These are phyloP conservation scores for Dryas octopetala DNA, from an alignment of 306 rosid genomes.

Conservation along the genomic window DNA sequence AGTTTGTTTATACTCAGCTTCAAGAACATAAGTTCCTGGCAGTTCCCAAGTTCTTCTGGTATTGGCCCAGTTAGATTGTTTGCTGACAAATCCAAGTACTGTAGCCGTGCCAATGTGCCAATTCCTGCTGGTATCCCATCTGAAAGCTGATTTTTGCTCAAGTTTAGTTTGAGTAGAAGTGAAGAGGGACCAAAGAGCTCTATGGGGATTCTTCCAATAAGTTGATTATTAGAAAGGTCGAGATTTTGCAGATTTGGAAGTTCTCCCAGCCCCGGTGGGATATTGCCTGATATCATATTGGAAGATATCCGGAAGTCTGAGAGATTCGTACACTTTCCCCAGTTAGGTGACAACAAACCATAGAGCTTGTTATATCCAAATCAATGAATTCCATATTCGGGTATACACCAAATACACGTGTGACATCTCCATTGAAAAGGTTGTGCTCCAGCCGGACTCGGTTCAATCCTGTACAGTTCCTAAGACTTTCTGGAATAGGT, in stretches of 20 bases:
- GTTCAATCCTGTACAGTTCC: conserved; percentile 38
- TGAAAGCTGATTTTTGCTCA: conserved; percentile 44
- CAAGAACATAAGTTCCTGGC: conserved; percentile 32
- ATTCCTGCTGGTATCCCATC: conserved; percentile 45
- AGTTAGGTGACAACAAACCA: conserved; percentile 47
- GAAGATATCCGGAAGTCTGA: conserved; percentile 40
- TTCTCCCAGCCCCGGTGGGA: conserved; percentile 49
- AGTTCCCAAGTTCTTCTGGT: conserved; percentile 43
- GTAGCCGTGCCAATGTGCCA: conserved; percentile 27
- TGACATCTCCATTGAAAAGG: conserved; percentile 42
- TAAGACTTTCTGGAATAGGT: conserved; percentile 47
- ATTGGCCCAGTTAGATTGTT: conserved; percentile 46
- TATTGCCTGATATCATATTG: conserved; percentile 54
- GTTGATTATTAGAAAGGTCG: conserved; percentile 33
- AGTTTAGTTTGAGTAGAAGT: conserved; percentile 29
- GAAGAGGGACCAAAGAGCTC: conserved; percentile 39
- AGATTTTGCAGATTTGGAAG: conserved; percentile 29
- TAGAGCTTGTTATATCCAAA: conserved; percentile 36
- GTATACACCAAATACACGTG: conserved; percentile 21
- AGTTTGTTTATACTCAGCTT: conserved; percentile 49
- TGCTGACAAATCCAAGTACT: conserved; percentile 42
- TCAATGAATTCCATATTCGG: conserved; percentile 12
- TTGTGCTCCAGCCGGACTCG: conserved; percentile 52
- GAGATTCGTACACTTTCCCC: conserved; percentile 51
- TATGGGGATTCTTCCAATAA: conserved; percentile 50